Evolutionary conservation across 2,329 filamentous ascomycete genomes (phyloP).

Genomic region (Cryphonectria radicalis): DNA sequence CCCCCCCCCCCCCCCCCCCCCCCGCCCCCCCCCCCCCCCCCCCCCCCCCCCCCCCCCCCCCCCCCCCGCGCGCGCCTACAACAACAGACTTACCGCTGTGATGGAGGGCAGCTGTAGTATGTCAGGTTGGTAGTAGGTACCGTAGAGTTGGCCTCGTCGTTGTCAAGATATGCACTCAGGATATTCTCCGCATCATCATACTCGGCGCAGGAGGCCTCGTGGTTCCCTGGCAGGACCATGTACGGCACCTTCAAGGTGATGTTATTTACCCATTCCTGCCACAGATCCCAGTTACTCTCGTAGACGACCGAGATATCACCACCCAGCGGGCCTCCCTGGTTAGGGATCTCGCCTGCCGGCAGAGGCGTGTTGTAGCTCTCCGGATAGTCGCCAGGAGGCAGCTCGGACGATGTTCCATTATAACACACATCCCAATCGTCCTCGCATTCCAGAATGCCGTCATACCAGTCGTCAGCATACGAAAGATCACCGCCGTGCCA

Average conservation of each 20-base stretch:
- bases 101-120: conserved; percentile 57
- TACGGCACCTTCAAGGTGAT: conserved; percentile 50
- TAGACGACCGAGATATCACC: conserved; percentile 55
- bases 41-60: too few relatives aligned
- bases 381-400: conserved; percentile 45
- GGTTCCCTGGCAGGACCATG: conserved; percentile 56
- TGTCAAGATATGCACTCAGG: conserved; percentile 51
- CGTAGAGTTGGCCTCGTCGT: conserved; percentile 48
- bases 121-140: conserved; percentile 43
- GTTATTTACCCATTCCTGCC: conserved; percentile 53
- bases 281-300: conserved; percentile 56
- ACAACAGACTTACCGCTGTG: conserved; percentile 44
- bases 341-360: conserved; percentile 48
- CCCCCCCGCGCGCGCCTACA: too few relatives aligned
- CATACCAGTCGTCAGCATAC: conserved; percentile 57
- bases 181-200: conserved; percentile 50
- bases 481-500: conserved; percentile 58
- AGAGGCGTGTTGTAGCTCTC: conserved; percentile 49
- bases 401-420: conserved; percentile 48
- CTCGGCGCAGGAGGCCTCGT: conserved; percentile 53
- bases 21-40: too few relatives aligned
- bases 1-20: too few relatives aligned
- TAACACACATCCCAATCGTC: conserved; percentile 55
- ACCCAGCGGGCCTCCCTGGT: conserved; percentile 51
- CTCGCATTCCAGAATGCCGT: conserved; percentile 53